These are phyloP conservation scores for Pichia sp. DNA, from an alignment of 1,139 yeast species.

Conservation along the genomic window DNA sequence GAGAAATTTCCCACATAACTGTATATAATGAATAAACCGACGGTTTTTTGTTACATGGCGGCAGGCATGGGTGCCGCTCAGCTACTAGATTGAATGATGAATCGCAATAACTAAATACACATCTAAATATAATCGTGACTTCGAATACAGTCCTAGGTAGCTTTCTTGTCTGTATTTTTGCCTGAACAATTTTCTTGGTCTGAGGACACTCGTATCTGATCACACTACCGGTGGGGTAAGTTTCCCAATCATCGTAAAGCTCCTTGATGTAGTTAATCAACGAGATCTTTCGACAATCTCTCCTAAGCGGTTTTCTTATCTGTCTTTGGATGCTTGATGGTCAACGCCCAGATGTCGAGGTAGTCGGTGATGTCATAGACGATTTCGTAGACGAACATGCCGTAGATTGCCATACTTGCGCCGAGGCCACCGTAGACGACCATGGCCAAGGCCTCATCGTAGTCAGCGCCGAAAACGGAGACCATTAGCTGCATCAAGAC, in stretches of 20 bases:
- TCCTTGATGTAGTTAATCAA: too few relatives aligned
- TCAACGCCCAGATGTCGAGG: slow-evolving; percentile 79
- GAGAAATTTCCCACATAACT: slow-evolving; percentile 3
- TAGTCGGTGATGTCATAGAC: slow-evolving; percentile 77
- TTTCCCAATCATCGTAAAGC: too few relatives aligned
- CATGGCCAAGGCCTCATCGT: slow-evolving; percentile 40
- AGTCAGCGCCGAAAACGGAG: slow-evolving; percentile 38
- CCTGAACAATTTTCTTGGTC: too few relatives aligned
- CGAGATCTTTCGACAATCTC: too few relatives aligned
- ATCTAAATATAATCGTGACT: neutral
- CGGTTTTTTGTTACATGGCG: slow-evolving; percentile 3
- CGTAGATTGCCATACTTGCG: slow-evolving; percentile 68
- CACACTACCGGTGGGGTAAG: too few relatives aligned
- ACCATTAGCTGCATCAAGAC: slow-evolving; percentile 39
- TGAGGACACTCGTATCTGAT: too few relatives aligned
- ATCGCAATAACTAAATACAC: neutral
- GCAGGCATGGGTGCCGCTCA: neutral
- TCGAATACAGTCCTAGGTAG: too few relatives aligned
- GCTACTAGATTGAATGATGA: neutral
- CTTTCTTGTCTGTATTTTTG: slow-evolving; percentile 10
- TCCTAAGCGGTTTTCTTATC: neutral
- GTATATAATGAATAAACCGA: slow-evolving; percentile 10
- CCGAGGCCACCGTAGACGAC: slow-evolving; percentile 75
- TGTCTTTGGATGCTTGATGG: slow-evolving; percentile 65
- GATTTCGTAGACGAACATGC: slow-evolving; percentile 74